Evolutionary conservation across 2,329 filamentous ascomycete genomes (phyloP), one percentile per base, ranked within the genome.

Genomic region (Sclerotinia trifoliorum): DNA sequence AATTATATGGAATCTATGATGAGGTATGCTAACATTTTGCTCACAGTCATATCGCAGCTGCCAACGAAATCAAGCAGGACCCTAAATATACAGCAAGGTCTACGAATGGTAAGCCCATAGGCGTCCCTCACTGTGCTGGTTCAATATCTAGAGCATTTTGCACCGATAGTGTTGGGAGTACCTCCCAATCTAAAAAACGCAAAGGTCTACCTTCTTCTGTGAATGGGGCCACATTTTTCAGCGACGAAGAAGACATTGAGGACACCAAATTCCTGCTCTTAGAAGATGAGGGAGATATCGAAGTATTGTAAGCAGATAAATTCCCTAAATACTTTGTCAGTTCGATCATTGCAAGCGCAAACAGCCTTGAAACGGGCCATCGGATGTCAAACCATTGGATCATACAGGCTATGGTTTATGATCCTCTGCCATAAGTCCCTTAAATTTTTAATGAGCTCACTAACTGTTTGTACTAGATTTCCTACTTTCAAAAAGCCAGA

Each of bases 221-320:
- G 39, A 42, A 44, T 15, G 54, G 58, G 5, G 21, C 19, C 5
- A 42, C 54, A 17, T 54, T 54, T 51, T 63, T 58, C 5, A 75
- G 73, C 62, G 75, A 72, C 49, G 76, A 77, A 52, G 70, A 77
- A 48, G 73, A 74, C 46, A 60, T 74, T n/a, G 73, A 73, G 17
- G 81, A 83, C 72, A 68, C 80, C 8, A 70, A 74, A 1, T 78
- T 82, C 51, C 74, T 85, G 13, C 71, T 78, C 3, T 78, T 78
- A 2, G 78, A 80, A 21, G 69, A 73, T 15, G 78, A 80, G 24
- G 67, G 19, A 64, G 72, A 15, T 60, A 10, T 55, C 62, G 42
- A 70, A 69, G 60, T 70, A 42, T 24, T 70, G 72, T 73, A 61
- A 72, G 71, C 56, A 39, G 19, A 52, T 51, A 3, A 55, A 35